Conservation (phyloP, 2,329 filamentous ascomycete genomes). For the Grosmannia clavigera region DNA sequence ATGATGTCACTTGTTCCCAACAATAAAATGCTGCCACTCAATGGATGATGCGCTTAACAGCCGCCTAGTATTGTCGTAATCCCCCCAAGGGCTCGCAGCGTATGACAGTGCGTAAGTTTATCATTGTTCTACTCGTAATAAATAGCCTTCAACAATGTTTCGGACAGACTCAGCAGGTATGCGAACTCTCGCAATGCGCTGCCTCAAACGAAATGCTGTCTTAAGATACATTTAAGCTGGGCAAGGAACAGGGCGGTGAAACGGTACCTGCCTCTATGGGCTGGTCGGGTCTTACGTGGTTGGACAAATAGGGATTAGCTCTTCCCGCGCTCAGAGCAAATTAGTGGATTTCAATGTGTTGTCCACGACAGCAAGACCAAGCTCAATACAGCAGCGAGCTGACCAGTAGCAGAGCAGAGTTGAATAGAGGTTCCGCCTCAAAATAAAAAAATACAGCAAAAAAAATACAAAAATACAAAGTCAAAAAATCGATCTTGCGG, state of each 20-base stretch:
- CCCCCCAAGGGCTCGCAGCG: no score
- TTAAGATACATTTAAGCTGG: background rate
- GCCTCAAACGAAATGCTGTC: background rate
- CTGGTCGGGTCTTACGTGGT: conserved; percentile 1
- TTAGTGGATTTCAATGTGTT: background rate
- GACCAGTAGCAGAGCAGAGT: background rate
- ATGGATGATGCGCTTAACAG: no score
- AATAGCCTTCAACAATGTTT: background rate
- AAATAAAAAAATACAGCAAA: conserved; percentile 7
- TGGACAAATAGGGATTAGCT: conserved; percentile 7
- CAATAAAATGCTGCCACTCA: no score
- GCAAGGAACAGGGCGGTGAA: background rate
- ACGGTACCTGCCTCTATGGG: conserved; percentile 1
- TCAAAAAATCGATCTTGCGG: conserved; percentile 1
- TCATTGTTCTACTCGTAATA: no score
- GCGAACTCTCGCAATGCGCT: background rate
- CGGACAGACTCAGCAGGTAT: background rate
- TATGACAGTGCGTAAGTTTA: no score
- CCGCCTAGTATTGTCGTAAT: no score
- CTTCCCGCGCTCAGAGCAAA: background rate
- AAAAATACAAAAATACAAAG: background rate
- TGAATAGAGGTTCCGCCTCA: conserved; percentile 2
- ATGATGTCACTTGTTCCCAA: background rate
- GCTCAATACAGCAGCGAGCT: background rate
- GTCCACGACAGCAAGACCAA: conserved; percentile 3